Evolutionary conservation across 352 stramenopile genomes (phyloP), one percentile per base, ranked within the genome.

Genomic region (Globisporangium paroecandrum): DNA sequence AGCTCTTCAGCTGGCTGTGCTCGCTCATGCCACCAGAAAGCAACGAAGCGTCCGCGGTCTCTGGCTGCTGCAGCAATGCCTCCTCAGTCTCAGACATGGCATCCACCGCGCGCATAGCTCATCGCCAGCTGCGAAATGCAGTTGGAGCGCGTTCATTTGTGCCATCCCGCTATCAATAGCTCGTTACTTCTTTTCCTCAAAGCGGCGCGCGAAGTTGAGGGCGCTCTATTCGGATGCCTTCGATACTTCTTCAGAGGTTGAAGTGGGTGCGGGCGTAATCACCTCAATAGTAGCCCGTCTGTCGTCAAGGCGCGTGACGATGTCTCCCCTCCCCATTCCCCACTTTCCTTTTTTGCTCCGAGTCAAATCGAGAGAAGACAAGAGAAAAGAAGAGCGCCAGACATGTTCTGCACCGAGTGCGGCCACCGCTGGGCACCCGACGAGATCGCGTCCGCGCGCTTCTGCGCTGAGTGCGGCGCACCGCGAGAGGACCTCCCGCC

Each of bases 391-490:
- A 24, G 38, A 25, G 9, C 27, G 51, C 4, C n/a, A 91, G 51
- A 3, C n/a, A 91, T 94, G 83, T 94, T 94, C 72, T 94, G 87
- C 55, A 86, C 78, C 22, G 87, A 94, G 75, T 94, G 87, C 66
- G 87, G 87, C 59, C 85, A 91, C 66, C 77, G 82, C 53, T 94
- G 85, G 85, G 85, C 84, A 51, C 80, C 85, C 3, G 85, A 92
- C 53, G 87, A 94, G 74, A 91, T 93, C 70, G 82, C 80, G 32
- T 87, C 72, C 46, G 82, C 85, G 69, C 83, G 85, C 72, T 94
- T 94, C 71, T 94, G 87, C 70, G 87, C 87, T 60, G 87, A 94
- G 69, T 94, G 87, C 54, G 85, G 87, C 7, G 80, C 85, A 25
- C 82, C 84, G 4, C 83, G 87, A 18, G 85, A 93, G 65, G 82